phyloP scores from a whole-genome alignment of 1,284 basidiomycete species.

The Pterula multifida region DNA sequence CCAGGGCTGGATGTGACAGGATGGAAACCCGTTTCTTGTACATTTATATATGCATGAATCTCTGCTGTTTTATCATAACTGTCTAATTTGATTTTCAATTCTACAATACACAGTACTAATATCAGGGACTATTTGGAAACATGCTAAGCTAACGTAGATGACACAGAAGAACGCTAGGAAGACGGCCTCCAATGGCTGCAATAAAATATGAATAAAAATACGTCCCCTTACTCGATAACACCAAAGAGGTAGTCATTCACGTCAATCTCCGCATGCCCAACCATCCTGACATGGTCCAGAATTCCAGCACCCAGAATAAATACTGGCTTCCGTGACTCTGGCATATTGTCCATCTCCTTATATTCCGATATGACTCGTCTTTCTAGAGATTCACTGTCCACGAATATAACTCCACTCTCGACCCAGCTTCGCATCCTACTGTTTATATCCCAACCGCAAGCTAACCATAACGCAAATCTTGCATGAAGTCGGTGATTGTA shows the following conservation, averaged over 20 bases:
- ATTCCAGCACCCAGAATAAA: not conserved
- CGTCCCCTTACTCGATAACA: not conserved
- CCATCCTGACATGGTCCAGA: not conserved
- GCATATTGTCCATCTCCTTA: not conserved
- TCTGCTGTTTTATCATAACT: too few species aligned
- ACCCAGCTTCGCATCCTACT: constrained; percentile 4
- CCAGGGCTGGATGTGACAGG: not conserved
- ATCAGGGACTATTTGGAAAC: too few species aligned
- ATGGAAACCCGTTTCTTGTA: too few species aligned
- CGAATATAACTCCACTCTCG: not conserved
- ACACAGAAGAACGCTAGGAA: too few species aligned
- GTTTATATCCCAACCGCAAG: not conserved
- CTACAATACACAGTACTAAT: too few species aligned
- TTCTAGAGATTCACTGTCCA: not conserved
- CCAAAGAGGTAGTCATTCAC: not conserved
- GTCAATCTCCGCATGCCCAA: not conserved
- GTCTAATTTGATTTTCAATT: too few species aligned
- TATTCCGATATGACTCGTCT: not conserved
- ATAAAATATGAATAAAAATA: constrained; percentile 1
- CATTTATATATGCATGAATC: too few species aligned
- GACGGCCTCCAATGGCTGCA: not conserved
- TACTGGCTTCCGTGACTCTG: not conserved
- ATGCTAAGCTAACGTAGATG: too few species aligned
- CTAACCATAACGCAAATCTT: not conserved
- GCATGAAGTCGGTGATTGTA: constrained; percentile 2